phyloP scores from a whole-genome alignment of 2,329 filamentous ascomycete genomes.

The Bipolaris victoriae region DNA sequence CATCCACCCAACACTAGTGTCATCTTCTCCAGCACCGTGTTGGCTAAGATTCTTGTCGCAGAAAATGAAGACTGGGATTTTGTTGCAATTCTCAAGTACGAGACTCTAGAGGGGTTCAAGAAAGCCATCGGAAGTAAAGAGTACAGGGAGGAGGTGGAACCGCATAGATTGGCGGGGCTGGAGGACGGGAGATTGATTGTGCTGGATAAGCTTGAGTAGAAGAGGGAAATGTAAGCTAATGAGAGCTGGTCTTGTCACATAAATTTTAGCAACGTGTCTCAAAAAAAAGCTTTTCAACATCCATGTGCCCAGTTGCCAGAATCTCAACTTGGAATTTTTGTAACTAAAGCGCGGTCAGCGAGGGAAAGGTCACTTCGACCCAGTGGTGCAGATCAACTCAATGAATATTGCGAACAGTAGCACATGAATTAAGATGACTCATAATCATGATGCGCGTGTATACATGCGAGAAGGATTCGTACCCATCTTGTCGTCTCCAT shows the following conservation, averaged over 20 bases:
- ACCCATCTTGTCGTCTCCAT: not conserved
- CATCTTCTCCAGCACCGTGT: conserved; percentile 7
- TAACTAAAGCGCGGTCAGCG: not conserved
- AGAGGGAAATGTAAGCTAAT: not conserved
- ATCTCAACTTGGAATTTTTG: not conserved
- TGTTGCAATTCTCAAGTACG: not conserved
- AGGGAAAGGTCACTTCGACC: too few species aligned
- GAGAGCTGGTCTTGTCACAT: not conserved
- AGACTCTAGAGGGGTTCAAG: not conserved
- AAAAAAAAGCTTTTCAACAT: not conserved
- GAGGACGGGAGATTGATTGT: not conserved
- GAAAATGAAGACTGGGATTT: not conserved
- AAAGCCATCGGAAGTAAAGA: not conserved
- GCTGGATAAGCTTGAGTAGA: not conserved
- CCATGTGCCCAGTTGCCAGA: not conserved
- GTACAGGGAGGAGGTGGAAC: not conserved
- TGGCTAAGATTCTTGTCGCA: not conserved
- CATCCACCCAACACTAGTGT: conserved; percentile 8
- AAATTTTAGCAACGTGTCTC: not conserved
- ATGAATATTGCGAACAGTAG: not conserved
- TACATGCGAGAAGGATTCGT: not conserved
- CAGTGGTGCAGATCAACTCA: too few species aligned
- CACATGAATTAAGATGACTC: not conserved
- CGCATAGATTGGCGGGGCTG: not conserved
- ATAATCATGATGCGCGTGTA: not conserved